Evolutionary conservation across 805 yeast species (phyloP).

Genomic region (Metschnikowia kunwiensis): DNA sequence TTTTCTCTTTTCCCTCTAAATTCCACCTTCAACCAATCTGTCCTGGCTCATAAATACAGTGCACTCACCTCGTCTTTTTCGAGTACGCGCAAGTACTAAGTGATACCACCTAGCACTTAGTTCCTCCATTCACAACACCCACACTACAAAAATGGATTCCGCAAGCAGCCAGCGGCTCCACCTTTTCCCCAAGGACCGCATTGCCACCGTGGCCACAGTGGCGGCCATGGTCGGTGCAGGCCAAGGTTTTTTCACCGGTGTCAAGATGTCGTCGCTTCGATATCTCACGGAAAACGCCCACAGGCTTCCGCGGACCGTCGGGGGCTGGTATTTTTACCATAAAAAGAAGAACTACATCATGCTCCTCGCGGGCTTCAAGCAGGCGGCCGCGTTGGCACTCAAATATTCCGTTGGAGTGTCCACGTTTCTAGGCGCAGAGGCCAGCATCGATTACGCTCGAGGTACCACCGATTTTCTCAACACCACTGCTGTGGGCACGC

Average conservation of each 20-base stretch:
- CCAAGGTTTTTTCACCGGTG: constrained; percentile 60
- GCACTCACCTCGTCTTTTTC: too few species aligned
- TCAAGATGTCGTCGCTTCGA: constrained; percentile 50
- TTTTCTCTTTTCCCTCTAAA: too few species aligned
- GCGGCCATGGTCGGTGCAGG: constrained; percentile 44
- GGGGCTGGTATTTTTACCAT: constrained; percentile 88
- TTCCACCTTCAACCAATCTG: too few species aligned
- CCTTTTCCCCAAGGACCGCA: constrained; percentile 44
- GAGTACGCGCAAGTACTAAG: too few species aligned
- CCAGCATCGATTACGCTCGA: constrained; percentile 47
- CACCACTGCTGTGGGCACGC: constrained; percentile 56
- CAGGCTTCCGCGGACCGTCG: constrained; percentile 68
- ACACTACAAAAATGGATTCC: neutral
- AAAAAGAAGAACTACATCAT: constrained; percentile 78
- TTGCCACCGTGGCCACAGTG: constrained; percentile 39
- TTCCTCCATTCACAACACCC: too few species aligned
- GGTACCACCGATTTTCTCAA: constrained; percentile 58
- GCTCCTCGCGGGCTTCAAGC: constrained; percentile 50
- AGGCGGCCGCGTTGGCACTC: constrained; percentile 42
- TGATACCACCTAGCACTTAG: too few species aligned
- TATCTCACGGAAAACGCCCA: constrained; percentile 81
- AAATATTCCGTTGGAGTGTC: constrained; percentile 43
- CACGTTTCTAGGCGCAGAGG: constrained; percentile 59
- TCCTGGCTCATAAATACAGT: too few species aligned
- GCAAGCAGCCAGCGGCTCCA: constrained; percentile 44